Base-by-base conservation (phyloP, 768 basidiomycete genomes). In the Coprinopsis marcescibilis region DNA sequence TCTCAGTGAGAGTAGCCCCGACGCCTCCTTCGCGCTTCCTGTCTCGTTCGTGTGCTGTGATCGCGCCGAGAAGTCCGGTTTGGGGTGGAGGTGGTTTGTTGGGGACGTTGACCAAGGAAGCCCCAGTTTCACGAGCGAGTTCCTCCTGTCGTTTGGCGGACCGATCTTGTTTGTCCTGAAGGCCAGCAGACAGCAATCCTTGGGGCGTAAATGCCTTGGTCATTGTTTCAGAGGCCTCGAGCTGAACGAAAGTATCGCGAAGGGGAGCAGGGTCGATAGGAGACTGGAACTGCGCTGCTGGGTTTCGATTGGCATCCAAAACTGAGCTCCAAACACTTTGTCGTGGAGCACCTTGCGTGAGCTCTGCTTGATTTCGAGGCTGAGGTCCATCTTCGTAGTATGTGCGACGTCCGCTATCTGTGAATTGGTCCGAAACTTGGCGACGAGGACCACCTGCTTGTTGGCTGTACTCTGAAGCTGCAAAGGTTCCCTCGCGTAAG, bases 141-240 rank as follows among this genome's bases (percentile, higher is more conserved):
- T 96, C 90, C 62, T 99, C 95, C 58, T 97, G 92, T 43, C 85
- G 77, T 64, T 94, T 94, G 2, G 96, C 96, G 24, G 93, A 96
- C 27, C 95, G 81, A 60, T 96, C 93, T 62, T 94, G 85, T 62
- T 91, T 91, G 62, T 97, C 94, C 59, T 95, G 90, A 54, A 98
- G 73, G 29, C 96, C 96, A 45, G 92, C 91, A 48, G 92, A 93
- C 32, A 99, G 80, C 13, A 99, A 69, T 6, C 96, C 96, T 51
- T 95, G 92, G 3, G 94, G 92, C 0, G 89, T 86, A 60, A 97
- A 96, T 1, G 93, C 93, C 60, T 94, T 95, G 8, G 89, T 94
- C 75, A 92, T 83, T 15, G 76, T 78, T 45, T 84, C 79, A 1
- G 81, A 73, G 3, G 81, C 72, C 42, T 90, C 88, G 21, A 91